phyloP scores from a whole-genome alignment of 2,329 filamentous ascomycete species.

The Apiospora malaysiana region DNA sequence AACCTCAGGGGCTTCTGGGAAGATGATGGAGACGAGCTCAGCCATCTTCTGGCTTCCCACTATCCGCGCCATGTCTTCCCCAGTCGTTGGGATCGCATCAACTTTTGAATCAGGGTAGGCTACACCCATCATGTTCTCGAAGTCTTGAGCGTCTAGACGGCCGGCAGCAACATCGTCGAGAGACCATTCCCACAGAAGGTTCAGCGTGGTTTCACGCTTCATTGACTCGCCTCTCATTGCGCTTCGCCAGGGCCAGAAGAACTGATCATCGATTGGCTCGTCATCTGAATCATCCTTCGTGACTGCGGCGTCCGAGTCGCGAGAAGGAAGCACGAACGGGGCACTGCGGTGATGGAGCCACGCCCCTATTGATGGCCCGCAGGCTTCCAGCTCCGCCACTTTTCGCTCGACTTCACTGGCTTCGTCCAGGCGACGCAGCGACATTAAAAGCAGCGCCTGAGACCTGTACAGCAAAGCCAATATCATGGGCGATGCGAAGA shows the following conservation, averaged over 20 bases:
- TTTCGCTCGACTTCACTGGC: background rate
- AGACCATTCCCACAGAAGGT: background rate
- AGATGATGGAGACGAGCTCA: background rate
- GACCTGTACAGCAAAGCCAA: background rate
- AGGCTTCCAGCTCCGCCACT: background rate
- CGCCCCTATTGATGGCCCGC: background rate
- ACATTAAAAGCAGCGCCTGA: background rate
- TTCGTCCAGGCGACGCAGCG: background rate
- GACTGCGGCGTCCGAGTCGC: background rate
- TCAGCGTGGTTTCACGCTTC: background rate
- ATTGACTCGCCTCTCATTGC: background rate
- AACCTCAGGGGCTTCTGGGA: background rate
- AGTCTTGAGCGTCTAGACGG: background rate
- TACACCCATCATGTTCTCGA: background rate
- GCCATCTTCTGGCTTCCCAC: background rate
- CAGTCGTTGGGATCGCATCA: background rate
- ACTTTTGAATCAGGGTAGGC: background rate
- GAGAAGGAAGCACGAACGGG: background rate
- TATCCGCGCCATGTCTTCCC: background rate
- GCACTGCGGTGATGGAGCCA: background rate
- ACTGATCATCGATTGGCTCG: background rate
- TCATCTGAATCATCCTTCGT: background rate
- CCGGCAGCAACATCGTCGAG: background rate
- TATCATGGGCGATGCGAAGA: background rate
- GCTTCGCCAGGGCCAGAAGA: conserved; percentile 6